Percentiles rank a stretch among this genome's conserved stretches.
Conservation (phyloP, 2,329 filamentous ascomycete species). For the Scedosporium dehoogii region DNA sequence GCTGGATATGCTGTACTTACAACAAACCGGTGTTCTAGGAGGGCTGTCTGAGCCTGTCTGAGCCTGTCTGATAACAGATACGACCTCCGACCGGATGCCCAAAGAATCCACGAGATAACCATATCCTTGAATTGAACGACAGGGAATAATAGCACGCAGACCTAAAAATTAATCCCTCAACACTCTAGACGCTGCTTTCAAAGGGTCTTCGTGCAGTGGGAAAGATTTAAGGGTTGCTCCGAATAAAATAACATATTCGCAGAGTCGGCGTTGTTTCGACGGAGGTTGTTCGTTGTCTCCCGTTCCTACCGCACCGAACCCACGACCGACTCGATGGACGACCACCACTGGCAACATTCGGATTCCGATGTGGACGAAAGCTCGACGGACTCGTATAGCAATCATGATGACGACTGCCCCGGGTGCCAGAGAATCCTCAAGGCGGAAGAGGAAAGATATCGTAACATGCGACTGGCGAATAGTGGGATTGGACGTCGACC, state of each 20-base stretch:
- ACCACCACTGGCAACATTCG: neutral
- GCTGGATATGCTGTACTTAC: neutral
- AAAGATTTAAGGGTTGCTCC: neutral
- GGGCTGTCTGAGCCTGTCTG: neutral
- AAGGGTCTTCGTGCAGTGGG: neutral
- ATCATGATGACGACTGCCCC: neutral
- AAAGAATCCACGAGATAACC: neutral
- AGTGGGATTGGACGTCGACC: neutral
- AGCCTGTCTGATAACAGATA: neutral
- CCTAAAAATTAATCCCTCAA: neutral
- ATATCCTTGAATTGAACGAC: neutral
- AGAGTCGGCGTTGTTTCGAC: neutral
- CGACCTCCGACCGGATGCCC: neutral
- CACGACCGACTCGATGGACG: neutral
- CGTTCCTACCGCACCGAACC: neutral
- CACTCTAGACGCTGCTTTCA: neutral
- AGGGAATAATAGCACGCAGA: neutral
- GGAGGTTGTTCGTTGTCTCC: neutral
- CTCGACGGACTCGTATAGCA: neutral
- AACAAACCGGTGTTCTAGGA: neutral
- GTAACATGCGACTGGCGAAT: neutral
- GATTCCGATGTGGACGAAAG: neutral
- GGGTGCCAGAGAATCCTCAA: constrained; percentile 4
- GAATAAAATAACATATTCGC: neutral
- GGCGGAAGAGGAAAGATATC: constrained; percentile 2